Conservation (phyloP, 1,284 basidiomycete genomes). For the Abortiporus biennis region DNA sequence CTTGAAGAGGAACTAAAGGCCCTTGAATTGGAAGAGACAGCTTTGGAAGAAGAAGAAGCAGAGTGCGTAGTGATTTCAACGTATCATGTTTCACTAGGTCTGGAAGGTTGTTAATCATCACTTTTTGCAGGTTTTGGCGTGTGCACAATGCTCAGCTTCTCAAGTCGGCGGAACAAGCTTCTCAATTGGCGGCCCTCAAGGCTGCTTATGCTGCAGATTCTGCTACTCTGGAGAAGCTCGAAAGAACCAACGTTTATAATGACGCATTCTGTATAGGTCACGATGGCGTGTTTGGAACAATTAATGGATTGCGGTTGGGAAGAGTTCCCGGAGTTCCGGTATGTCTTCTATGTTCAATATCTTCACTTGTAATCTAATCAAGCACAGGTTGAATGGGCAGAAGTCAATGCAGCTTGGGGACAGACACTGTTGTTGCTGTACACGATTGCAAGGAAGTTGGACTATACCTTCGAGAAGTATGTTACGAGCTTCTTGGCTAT, state of each 20-base stretch:
- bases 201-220: slow-evolving; percentile 75
- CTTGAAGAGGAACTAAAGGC: slow-evolving; percentile 69
- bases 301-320: slow-evolving; percentile 92
- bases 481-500: slow-evolving; percentile 18
- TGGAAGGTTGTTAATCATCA: slow-evolving; percentile 6
- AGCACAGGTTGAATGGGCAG: slow-evolving; percentile 88
- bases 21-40: slow-evolving; percentile 72
- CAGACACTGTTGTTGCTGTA: slow-evolving; percentile 90
- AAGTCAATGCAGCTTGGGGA: slow-evolving; percentile 99
- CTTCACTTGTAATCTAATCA: slow-evolving; percentile 3
- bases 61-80: slow-evolving; percentile 47
- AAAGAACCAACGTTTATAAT: slow-evolving; percentile 95
- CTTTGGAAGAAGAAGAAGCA: slow-evolving; percentile 70
- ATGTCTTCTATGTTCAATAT: slow-evolving; percentile 20
- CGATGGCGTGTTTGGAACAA: slow-evolving; percentile 90
- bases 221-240: slow-evolving; percentile 76
- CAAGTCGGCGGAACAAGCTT: slow-evolving; percentile 56
- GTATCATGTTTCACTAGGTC: not conserved
- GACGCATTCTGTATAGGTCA: slow-evolving; percentile 98
- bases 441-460: slow-evolving; percentile 86
- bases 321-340: slow-evolving; percentile 76
- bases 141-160: slow-evolving; percentile 69
- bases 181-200: slow-evolving; percentile 64
- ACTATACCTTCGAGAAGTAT: slow-evolving; percentile 82
- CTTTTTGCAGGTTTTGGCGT: slow-evolving; percentile 70